Conservation (phyloP, 495 filamentous ascomycete genomes). For the Penicillium simplicissimum region DNA sequence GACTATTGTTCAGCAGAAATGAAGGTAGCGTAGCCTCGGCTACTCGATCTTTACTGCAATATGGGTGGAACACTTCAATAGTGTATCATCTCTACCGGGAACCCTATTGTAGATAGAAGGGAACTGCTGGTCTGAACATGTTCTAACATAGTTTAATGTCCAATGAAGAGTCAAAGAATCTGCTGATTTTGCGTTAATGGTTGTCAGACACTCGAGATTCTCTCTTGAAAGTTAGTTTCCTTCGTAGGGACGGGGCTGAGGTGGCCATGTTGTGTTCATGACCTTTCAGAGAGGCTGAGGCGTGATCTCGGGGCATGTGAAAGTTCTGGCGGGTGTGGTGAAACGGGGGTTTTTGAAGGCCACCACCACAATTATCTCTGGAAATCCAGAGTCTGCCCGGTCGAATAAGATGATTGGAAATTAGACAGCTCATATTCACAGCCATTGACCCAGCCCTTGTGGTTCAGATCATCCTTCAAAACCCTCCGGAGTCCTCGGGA, state of each 20-base stretch:
- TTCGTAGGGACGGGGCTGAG: background rate
- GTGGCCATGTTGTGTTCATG: background rate
- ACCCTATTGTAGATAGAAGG: background rate
- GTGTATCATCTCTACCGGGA: background rate
- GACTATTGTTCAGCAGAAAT: background rate
- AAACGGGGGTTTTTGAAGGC: background rate
- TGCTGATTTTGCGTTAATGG: background rate
- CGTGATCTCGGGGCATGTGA: conserved; percentile 10
- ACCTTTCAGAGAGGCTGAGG: background rate
- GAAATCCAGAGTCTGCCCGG: background rate
- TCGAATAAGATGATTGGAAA: background rate
- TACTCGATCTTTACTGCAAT: background rate
- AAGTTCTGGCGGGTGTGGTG: conserved; percentile 3
- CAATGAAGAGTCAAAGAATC: background rate
- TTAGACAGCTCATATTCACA: background rate
- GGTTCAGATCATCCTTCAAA: background rate
- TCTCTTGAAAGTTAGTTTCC: background rate
- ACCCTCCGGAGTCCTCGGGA: conserved; percentile 21
- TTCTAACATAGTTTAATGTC: background rate
- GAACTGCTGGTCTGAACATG: background rate
- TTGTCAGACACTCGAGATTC: background rate
- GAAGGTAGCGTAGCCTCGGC: conserved; percentile 3
- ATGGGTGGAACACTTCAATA: background rate
- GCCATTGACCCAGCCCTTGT: background rate
- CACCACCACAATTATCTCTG: background rate